Evolutionary conservation across 2,329 filamentous ascomycete genomes (phyloP).

Genomic region (Bipolaris bicolor): DNA sequence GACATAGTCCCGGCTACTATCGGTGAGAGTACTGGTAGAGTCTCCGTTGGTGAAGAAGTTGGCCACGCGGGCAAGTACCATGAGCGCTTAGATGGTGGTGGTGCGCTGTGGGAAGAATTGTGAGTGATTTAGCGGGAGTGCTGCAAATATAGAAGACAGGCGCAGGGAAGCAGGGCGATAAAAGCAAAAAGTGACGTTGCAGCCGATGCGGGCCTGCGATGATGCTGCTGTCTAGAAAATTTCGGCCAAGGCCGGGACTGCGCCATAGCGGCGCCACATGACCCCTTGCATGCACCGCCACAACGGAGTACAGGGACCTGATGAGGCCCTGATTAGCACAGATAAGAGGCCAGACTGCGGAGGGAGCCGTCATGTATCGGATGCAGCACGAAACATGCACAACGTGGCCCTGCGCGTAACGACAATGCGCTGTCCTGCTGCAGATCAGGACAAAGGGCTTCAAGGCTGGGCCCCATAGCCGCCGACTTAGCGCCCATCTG

Average conservation of each 20-base stretch:
- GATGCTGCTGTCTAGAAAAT: conserved; percentile 31
- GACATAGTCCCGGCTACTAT: conserved; percentile 45
- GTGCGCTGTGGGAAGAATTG: conserved; percentile 3
- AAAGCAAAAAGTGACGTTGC: conserved; percentile 32
- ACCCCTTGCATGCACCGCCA: conserved; percentile 8
- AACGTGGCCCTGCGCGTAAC: background rate
- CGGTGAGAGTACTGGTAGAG: conserved; percentile 41
- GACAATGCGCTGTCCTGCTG: conserved; percentile 3
- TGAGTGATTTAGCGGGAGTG: background rate
- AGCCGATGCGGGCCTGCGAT: conserved; percentile 22
- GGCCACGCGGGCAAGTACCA: conserved; percentile 59
- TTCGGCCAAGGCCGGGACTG: conserved; percentile 38
- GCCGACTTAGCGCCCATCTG: conserved; percentile 17
- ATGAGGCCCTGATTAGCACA: conserved; percentile 14
- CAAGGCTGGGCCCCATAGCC: conserved; percentile 7
- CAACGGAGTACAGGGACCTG: conserved; percentile 26
- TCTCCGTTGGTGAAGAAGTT: conserved; percentile 53
- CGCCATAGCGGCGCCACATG: conserved; percentile 7
- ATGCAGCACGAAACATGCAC: background rate
- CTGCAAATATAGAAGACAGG: conserved; percentile 5
- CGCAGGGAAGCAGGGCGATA: conserved; percentile 6
- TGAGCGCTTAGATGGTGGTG: conserved; percentile 44
- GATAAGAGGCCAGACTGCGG: conserved; percentile 1
- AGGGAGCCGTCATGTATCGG: conserved; percentile 1
- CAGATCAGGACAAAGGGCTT: conserved; percentile 3